Evolutionary conservation across 768 basidiomycete species (phyloP).

Genomic region (Macrolepiota fuliginosa): DNA sequence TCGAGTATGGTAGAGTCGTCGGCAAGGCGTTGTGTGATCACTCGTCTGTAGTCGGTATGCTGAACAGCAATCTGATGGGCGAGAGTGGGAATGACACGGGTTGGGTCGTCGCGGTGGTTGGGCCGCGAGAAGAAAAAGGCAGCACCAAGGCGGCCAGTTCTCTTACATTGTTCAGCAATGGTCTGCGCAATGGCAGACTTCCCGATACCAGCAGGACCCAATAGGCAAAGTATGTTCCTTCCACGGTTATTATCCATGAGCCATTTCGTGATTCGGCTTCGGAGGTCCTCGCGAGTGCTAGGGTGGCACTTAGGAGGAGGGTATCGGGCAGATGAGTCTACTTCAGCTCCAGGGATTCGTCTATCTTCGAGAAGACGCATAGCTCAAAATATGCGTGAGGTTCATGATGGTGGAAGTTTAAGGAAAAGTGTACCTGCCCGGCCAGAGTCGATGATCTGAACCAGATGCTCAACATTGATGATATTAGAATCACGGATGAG

Average conservation of each 20-base stretch:
- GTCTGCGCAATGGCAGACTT: neutral
- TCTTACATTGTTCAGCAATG: neutral
- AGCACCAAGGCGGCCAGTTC: no score
- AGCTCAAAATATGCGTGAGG: neutral
- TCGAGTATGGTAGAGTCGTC: no score
- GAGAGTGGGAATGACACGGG: no score
- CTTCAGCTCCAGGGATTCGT: neutral
- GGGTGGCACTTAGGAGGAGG: neutral
- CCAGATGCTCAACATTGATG: neutral
- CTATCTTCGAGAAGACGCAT: neutral
- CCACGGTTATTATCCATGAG: neutral
- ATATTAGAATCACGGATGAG: neutral
- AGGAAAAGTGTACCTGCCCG: neutral
- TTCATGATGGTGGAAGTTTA: neutral
- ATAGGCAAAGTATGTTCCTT: no score
- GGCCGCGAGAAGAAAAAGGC: no score
- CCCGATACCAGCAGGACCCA: neutral
- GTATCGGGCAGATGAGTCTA: neutral
- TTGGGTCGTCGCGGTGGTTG: no score
- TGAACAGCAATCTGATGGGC: no score
- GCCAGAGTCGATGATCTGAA: neutral
- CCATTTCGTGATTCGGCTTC: neutral
- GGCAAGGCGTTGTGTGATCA: no score
- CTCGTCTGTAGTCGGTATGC: no score
- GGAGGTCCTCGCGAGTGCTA: neutral